A percentile compares a stretch with the other conserved stretches of the same genome.
Conservation (phyloP, 2,329 filamentous ascomycete species). For the Kalmusia sp. region DNA sequence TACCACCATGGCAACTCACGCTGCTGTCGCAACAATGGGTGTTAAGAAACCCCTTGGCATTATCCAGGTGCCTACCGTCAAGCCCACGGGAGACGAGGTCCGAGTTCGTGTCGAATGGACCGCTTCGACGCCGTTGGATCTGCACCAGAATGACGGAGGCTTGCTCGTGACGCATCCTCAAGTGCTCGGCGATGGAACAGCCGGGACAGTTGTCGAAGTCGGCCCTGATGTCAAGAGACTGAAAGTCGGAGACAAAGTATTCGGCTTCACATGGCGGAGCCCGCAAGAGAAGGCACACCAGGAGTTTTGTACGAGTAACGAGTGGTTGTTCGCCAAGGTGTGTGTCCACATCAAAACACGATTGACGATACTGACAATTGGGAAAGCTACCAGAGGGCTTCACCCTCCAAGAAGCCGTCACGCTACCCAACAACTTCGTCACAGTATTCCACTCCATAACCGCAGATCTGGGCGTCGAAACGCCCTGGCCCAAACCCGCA, state of each 20-base stretch:
- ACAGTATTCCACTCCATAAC: slow-evolving; percentile 65
- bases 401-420: slow-evolving; percentile 57
- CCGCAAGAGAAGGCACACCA: slow-evolving; percentile 62
- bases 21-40: slow-evolving; percentile 50
- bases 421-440: slow-evolving; percentile 63
- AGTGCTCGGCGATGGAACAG: slow-evolving; percentile 59
- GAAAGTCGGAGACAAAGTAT: slow-evolving; percentile 62
- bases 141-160: slow-evolving; percentile 68
- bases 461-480: slow-evolving; percentile 59
- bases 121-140: slow-evolving; percentile 66
- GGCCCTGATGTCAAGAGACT: slow-evolving; percentile 56
- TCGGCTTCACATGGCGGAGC: slow-evolving; percentile 60
- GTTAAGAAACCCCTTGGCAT: slow-evolving; percentile 45
- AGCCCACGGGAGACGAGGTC: slow-evolving; percentile 54
- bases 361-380: too few relatives aligned
- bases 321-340: slow-evolving; percentile 51
- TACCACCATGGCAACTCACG: slow-evolving; percentile 41
- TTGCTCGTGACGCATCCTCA: slow-evolving; percentile 60
- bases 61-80: slow-evolving; percentile 44
- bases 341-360: too few relatives aligned
- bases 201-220: slow-evolving; percentile 61
- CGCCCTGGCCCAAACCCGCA: slow-evolving; percentile 64
- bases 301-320: slow-evolving; percentile 60
- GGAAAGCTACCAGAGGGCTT: slow-evolving; percentile 54
- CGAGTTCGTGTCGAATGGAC: slow-evolving; percentile 65